phyloP scores from a whole-genome alignment of 331 rosid species.

The Malus hybrid region DNA sequence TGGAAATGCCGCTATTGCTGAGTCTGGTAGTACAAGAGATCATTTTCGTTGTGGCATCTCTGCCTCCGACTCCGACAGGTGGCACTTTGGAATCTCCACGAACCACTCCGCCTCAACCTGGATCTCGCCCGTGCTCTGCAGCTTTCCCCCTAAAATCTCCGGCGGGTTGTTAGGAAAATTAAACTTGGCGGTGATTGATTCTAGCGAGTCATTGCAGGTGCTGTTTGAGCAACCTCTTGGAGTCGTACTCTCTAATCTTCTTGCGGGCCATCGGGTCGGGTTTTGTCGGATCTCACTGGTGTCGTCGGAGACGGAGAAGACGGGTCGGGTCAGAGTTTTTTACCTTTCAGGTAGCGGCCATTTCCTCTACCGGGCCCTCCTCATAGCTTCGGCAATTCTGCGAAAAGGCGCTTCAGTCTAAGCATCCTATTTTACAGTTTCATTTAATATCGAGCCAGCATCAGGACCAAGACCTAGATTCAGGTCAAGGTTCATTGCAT shows the following conservation, averaged over 20 bases:
- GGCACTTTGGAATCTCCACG: too few relatives aligned
- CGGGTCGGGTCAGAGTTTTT: background rate
- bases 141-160: too few relatives aligned
- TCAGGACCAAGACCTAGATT: slow-evolving; percentile 85
- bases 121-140: too few relatives aligned
- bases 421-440: slow-evolving; percentile 43
- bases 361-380: slow-evolving; percentile 58
- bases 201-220: slow-evolving; percentile 57
- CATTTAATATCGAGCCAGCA: slow-evolving; percentile 29
- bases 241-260: slow-evolving; percentile 84
- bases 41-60: too few relatives aligned
- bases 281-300: too few relatives aligned
- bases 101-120: too few relatives aligned
- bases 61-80: too few relatives aligned
- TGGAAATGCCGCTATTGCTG: too few relatives aligned
- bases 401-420: slow-evolving; percentile 49
- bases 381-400: slow-evolving; percentile 44
- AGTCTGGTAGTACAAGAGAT: too few relatives aligned
- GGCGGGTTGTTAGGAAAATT: too few relatives aligned
- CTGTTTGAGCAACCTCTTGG: slow-evolving; percentile 67
- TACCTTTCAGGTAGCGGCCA: slow-evolving; percentile 21
- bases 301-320: background rate
- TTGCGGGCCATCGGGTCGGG: slow-evolving; percentile 15
- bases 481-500: slow-evolving; percentile 91
- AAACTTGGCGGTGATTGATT: slow-evolving; percentile 2